Conservation (phyloP, 768 basidiomycete species). For the Hebeloma cylindrosporum region DNA sequence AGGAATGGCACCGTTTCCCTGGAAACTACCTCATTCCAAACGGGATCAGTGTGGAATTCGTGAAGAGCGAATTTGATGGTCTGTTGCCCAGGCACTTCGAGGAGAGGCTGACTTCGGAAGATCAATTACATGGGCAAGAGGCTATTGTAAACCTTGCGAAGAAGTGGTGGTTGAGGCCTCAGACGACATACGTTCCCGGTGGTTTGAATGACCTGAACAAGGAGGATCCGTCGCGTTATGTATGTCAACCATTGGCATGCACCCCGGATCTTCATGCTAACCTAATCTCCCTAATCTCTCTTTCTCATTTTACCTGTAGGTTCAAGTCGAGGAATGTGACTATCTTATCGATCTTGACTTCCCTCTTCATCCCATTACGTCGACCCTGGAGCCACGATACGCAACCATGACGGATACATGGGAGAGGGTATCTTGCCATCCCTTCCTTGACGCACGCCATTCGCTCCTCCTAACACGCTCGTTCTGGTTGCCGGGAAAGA, state of each 20-base stretch:
- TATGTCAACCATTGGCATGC: too few species aligned
- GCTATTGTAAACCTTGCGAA: conserved; percentile 26
- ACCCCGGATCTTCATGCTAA: conserved; percentile 2
- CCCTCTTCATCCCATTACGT: conserved; percentile 59
- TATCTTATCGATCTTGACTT: conserved; percentile 92
- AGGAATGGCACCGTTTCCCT: conserved; percentile 97
- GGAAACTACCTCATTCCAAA: conserved; percentile 87
- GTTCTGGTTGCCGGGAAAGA: conserved; percentile 75
- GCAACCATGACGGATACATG: conserved; percentile 62
- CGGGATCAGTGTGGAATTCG: conserved; percentile 78
- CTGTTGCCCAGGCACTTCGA: conserved; percentile 84
- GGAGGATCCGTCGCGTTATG: conserved; percentile 78
- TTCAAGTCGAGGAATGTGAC: conserved; percentile 71
- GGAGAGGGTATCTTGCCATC: conserved; percentile 78
- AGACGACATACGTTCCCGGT: conserved; percentile 57
- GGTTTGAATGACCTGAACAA: conserved; percentile 88
- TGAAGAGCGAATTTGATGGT: conserved; percentile 91
- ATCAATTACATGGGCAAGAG: conserved; percentile 28
- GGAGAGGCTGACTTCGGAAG: conserved; percentile 10
- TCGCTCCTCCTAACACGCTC: conserved; percentile 73
- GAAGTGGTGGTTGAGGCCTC: conserved; percentile 55
- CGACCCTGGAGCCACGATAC: conserved; percentile 78
- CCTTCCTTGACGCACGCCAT: conserved; percentile 81
- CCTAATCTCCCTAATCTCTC: conserved; percentile 4
- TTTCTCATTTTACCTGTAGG: conserved; percentile 38